Percentiles rank a stretch among this genome's conserved stretches.
Conservation (phyloP, 768 basidiomycete species). For the Leccinum variicolor region DNA sequence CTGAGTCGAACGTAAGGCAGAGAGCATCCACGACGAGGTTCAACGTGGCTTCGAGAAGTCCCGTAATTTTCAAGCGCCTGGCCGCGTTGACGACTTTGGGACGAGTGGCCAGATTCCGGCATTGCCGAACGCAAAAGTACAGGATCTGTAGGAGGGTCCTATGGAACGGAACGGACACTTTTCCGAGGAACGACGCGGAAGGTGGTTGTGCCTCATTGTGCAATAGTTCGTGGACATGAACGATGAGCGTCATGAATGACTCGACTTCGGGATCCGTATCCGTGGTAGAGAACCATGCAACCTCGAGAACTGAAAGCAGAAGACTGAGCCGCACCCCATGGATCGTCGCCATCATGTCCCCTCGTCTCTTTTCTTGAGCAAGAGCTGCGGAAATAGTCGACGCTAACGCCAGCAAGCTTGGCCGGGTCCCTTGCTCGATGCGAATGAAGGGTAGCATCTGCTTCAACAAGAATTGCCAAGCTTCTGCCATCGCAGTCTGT, state of each 20-base stretch:
- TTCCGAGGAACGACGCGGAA: conserved; percentile 65
- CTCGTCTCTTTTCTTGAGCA: conserved; percentile 63
- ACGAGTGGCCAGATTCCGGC: conserved; percentile 46
- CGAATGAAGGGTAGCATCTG: conserved; percentile 63
- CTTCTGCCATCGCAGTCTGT: conserved; percentile 67
- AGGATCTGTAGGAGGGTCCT: conserved; percentile 73
- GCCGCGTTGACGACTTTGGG: conserved; percentile 55
- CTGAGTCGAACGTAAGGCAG: conserved; percentile 62
- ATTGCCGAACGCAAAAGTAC: conserved; percentile 71
- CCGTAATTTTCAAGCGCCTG: conserved; percentile 56
- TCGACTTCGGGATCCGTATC: conserved; percentile 53
- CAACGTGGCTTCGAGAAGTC: conserved; percentile 60
- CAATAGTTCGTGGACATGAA: conserved; percentile 61
- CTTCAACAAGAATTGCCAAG: conserved; percentile 74
- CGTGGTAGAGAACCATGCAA: conserved; percentile 67
- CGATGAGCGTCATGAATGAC: conserved; percentile 59
- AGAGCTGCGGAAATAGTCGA: conserved; percentile 64
- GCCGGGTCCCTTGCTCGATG: conserved; percentile 53
- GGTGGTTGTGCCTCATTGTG: conserved; percentile 75
- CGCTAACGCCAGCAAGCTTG: conserved; percentile 53
- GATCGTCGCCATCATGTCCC: conserved; percentile 82
- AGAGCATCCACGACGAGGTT: conserved; percentile 67
- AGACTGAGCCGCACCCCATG: conserved; percentile 74
- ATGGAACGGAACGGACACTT: conserved; percentile 69
- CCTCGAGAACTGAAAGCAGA: conserved; percentile 73